Base-by-base conservation (phyloP, 495 filamentous ascomycete species). In the Tuber borchii region DNA sequence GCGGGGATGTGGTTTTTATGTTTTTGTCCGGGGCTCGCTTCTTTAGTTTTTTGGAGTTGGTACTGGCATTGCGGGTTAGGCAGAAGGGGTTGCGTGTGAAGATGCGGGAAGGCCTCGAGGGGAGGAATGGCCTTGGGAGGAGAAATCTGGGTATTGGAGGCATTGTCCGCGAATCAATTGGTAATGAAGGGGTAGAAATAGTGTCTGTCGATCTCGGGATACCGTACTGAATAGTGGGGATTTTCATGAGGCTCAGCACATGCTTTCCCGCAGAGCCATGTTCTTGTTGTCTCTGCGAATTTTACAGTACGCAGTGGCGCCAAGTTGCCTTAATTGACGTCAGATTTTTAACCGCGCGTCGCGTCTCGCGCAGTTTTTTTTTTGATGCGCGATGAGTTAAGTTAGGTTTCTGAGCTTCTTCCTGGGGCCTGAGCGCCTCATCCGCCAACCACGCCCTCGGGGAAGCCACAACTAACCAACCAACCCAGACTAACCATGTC, bases 11-110 rank as follows among this genome's bases (percentile, higher is more conserved):
- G 20, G 43, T 46, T 46, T 65, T 79, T 14, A 79, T 85, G 80
- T 68, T 84, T 76, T 17, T 75, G 70, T 0, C 85, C 79, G 26
- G 74, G 75, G 77, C 87, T 44, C 37, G 74, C 9, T 37, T 45
- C 68, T 45, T 74, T n/a, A 5, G 71, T 26, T 31, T 48, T 72
- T 72, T 72, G 20, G 71, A 17, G 16, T 40, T 72, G 6, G 42
- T 26, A 37, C 42, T 20, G 10, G 56, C 56, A 34, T 34, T 65
- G 26, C 26, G 56, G 31, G 34, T 34, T 16, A 65, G 26, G 17
- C n/a, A 34, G 56, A n/a, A 31, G 3, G 26, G 12, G 56, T 34
- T 34, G 4, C 56, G 10, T 34, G 56, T 65, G 26, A 65, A 31
- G 56, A 65, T 17, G 56, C 26, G 56, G 56, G 56, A 26, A 16